phyloP scores from a whole-genome alignment of 495 filamentous ascomycete genomes.

The Penicillium turbatum region DNA sequence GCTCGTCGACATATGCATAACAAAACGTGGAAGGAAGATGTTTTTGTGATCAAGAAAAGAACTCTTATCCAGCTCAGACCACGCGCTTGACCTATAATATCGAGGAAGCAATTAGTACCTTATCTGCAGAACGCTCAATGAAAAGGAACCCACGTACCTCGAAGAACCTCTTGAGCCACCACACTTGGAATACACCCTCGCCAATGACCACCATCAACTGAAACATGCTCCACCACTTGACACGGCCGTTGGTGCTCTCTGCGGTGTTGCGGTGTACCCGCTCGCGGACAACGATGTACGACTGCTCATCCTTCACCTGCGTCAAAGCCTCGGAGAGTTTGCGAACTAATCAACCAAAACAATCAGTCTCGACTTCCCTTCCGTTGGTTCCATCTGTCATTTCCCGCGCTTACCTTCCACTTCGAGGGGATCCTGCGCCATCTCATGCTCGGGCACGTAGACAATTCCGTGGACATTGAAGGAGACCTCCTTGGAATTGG shows the following conservation, averaged over 20 bases:
- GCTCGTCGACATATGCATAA: constrained; percentile 7
- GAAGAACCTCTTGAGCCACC: constrained; percentile 98
- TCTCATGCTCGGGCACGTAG: constrained; percentile 86
- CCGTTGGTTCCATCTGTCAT: background rate
- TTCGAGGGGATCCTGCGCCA: constrained; percentile 83
- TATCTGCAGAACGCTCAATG: background rate
- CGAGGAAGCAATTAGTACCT: background rate
- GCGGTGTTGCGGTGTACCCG: constrained; percentile 96
- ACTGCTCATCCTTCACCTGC: constrained; percentile 95
- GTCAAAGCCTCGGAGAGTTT: constrained; percentile 77
- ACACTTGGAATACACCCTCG: constrained; percentile 96
- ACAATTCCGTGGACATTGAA: constrained; percentile 99
- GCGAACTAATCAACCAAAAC: constrained; percentile 57
- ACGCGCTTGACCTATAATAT: constrained; percentile 41
- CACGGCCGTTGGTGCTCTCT: constrained; percentile 92
- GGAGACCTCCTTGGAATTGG: constrained; percentile 90
- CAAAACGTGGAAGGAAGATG: constrained; percentile 6
- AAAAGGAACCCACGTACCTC: constrained; percentile 56
- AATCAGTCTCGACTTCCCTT: constrained; percentile 8
- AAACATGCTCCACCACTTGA: constrained; percentile 99
- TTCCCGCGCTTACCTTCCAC: constrained; percentile 59
- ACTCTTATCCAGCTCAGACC: constrained; percentile 27
- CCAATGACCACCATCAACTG: constrained; percentile 85
- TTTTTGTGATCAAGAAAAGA: constrained; percentile 8
- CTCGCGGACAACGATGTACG: constrained; percentile 93